Evolutionary conservation across 345 rosid species (phyloP).

Genomic region (Camelina neglecta): DNA sequence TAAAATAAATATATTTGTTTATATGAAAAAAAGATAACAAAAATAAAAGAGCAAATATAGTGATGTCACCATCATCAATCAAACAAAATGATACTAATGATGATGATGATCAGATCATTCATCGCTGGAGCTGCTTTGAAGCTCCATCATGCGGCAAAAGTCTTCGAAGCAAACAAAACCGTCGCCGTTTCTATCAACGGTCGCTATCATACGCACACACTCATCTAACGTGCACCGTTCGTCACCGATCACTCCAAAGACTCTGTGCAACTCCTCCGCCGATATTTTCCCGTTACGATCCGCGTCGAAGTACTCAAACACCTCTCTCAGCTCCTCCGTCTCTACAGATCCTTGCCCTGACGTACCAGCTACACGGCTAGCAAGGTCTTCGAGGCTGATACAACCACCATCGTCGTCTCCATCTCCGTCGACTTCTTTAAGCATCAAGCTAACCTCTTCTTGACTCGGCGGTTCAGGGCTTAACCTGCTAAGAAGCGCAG

Average conservation of each 20-base stretch:
- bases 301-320: slow-evolving; percentile 74
- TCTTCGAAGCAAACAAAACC: slow-evolving; percentile 96
- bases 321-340: slow-evolving; percentile 68
- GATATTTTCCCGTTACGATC: slow-evolving; percentile 91
- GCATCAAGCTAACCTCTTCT: slow-evolving; percentile 68
- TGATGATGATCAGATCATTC: slow-evolving; percentile 19
- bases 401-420: slow-evolving; percentile 44
- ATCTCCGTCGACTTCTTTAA: slow-evolving; percentile 53
- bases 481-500: slow-evolving; percentile 57
- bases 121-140: slow-evolving; percentile 39
- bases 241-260: slow-evolving; percentile 66
- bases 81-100: slow-evolving; percentile 28
- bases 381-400: slow-evolving; percentile 63
- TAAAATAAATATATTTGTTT: not conserved
- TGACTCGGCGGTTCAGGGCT: slow-evolving; percentile 60
- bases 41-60: not conserved
- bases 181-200: slow-evolving; percentile 69
- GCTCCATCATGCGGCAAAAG: slow-evolving; percentile 80
- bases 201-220: slow-evolving; percentile 90
- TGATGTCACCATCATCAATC: slow-evolving; percentile 42
- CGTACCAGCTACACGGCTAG: slow-evolving; percentile 49
- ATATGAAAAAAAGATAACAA: no score
- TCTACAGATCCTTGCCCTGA: slow-evolving; percentile 55
- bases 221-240: slow-evolving; percentile 82
- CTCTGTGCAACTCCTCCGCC: slow-evolving; percentile 71